Percentiles rank a stretch among this genome's conserved stretches.
These are phyloP conservation scores for Dillenia turbinata DNA, from an alignment of 164 flowering plant species.

Conservation along the genomic window DNA sequence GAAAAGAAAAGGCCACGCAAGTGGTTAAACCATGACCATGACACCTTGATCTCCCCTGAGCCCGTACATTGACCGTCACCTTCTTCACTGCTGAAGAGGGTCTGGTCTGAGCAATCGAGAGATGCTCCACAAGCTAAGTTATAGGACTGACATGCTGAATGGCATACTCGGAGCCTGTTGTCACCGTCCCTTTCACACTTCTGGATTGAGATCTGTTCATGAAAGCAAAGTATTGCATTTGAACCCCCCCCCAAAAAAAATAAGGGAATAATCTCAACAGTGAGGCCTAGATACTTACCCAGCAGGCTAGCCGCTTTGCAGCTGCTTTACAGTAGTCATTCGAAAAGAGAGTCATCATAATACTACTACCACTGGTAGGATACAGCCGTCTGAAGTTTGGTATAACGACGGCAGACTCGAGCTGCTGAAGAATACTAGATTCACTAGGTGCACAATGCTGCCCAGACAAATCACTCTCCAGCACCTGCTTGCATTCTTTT, in stretches of 20 bases:
- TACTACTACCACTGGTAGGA: slow-evolving; percentile 60
- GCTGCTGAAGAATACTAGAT: slow-evolving; percentile 78
- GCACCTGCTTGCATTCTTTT: slow-evolving; percentile 70
- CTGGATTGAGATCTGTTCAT: slow-evolving; percentile 90
- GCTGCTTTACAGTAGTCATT: slow-evolving; percentile 78
- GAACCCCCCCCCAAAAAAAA: not conserved
- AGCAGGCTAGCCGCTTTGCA: slow-evolving; percentile 94
- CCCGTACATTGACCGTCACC: slow-evolving; percentile 91
- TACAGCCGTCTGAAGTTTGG: slow-evolving; percentile 84
- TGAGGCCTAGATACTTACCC: slow-evolving; percentile 49
- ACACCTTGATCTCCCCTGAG: slow-evolving; percentile 38
- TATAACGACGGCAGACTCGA: slow-evolving; percentile 92
- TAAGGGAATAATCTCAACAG: not conserved
- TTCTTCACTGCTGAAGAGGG: slow-evolving; percentile 84
- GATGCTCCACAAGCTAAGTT: slow-evolving; percentile 92
- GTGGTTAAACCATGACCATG: slow-evolving; percentile 53
- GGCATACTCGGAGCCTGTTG: slow-evolving; percentile 91
- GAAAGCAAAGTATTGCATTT: not conserved
- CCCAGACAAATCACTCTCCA: slow-evolving; percentile 57
- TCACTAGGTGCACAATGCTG: slow-evolving; percentile 98
- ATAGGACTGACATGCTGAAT: slow-evolving; percentile 88
- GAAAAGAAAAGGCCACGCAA: slow-evolving; percentile 27
- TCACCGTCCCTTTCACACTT: slow-evolving; percentile 92
- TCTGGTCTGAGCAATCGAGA: slow-evolving; percentile 95
- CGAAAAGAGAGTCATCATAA: slow-evolving; percentile 60